Base-by-base conservation (phyloP, 352 stramenopile genomes). In the Plasmopara muralis region DNA sequence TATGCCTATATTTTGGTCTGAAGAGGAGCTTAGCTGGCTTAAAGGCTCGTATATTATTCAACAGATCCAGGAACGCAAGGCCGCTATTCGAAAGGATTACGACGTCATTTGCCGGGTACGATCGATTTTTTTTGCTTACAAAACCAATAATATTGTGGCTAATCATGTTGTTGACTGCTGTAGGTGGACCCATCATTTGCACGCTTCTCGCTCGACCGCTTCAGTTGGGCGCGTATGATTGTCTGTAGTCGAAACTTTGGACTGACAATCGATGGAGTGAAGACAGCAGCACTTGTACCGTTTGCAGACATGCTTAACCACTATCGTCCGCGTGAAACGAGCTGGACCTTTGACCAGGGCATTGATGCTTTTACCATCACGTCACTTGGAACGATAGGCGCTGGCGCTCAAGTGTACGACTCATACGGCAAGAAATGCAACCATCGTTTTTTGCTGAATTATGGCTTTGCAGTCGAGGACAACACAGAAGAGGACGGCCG, bases 221-320 rank as follows among this genome's bases (percentile, higher is more conserved):
- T 99, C 72, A 96, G 92, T 66, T 99, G 96, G 96, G 96, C 96
- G 15, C 72, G 97, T 6, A 99, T 99, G 95, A 98, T 97, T 50
- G 97, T 99, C 7, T 99, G 96, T 61, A 97, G 82, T 45, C 77
- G 97, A 0, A 99, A 99, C 74, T 99, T 99, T 83, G 97, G 96
- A 0, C 69, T 99, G 29, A 90, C 97, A 9, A 95, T 99, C 51
- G 85, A 98, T 64, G 96, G 96, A 30, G 65, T 98, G 58, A 97
- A 98, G 66, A 99, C 95, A 12, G 95, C 89, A 13, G 97, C 96
- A 14, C 80, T 99, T 46, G 97, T 99, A 40, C 97, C 97, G 0
- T 98, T 98, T 66, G 96, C 95, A 20, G 97, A 99, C 72, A 99
- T 99, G 97, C 85, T 99, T 8, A 99, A 99, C 76, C 97, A 99